phyloP scores from a whole-genome alignment of 1,284 basidiomycete genomes.

The Cryptococcus amylolentus region DNA sequence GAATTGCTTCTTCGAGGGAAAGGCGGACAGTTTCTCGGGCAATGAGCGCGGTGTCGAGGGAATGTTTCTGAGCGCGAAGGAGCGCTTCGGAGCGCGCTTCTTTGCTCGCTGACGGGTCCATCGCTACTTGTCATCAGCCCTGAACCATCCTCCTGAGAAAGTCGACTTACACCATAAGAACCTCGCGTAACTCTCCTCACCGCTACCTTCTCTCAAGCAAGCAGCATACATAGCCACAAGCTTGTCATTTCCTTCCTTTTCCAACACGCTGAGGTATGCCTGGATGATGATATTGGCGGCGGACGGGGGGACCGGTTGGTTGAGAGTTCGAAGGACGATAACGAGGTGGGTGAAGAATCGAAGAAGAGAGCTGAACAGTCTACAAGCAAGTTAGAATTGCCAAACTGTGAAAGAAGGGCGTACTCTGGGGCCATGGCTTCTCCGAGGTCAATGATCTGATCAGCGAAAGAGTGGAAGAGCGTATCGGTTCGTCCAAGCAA shows the following conservation, averaged over 20 bases:
- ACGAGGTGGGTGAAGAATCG: constrained; percentile 97
- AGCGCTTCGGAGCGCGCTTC: constrained; percentile 70
- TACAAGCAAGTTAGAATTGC: not conserved
- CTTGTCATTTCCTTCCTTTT: constrained; percentile 74
- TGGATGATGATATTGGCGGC: constrained; percentile 80
- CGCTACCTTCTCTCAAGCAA: constrained; percentile 78
- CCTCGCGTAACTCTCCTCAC: constrained; percentile 85
- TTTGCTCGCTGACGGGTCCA: constrained; percentile 66
- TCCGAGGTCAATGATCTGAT: constrained; percentile 53
- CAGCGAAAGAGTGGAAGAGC: constrained; percentile 70
- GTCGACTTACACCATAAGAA: constrained; percentile 64
- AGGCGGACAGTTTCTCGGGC: constrained; percentile 76
- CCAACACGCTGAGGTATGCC: constrained; percentile 82
- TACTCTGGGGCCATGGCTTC: constrained; percentile 60
- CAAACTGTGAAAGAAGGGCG: constrained; percentile 30
- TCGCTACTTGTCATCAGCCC: constrained; percentile 51
- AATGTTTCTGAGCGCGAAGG: constrained; percentile 73
- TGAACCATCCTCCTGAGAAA: not conserved
- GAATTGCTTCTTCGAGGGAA: constrained; percentile 68
- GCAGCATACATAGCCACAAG: constrained; percentile 93
- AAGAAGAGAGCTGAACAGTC: constrained; percentile 49
- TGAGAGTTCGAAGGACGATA: constrained; percentile 80
- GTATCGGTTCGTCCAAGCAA: constrained; percentile 69
- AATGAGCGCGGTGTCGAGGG: constrained; percentile 75
- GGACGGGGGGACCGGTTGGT: constrained; percentile 65